Percentiles rank a stretch among this genome's conserved stretches.
These are phyloP conservation scores for Sanghuangporus sanghuang DNA, from an alignment of 1,284 basidiomycete genomes.

Conservation along the genomic window DNA sequence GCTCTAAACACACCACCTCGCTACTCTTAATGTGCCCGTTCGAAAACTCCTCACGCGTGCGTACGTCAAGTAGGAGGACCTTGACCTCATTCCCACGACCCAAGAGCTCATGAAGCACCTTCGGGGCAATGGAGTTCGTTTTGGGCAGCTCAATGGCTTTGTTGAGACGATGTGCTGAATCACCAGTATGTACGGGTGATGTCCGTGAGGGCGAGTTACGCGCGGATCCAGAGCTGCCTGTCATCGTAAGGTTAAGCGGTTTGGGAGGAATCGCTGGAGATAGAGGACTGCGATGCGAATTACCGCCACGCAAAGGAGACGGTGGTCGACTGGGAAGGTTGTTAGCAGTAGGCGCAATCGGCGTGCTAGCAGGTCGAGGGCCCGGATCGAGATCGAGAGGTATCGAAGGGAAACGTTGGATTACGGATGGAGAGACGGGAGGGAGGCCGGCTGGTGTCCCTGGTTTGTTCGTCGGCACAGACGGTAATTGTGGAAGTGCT, in stretches of 20 bases:
- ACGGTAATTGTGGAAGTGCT: slow-evolving; percentile 38
- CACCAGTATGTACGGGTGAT: slow-evolving; percentile 6
- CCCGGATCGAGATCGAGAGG: slow-evolving; percentile 57
- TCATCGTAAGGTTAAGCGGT: slow-evolving; percentile 32
- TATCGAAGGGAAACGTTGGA: slow-evolving; percentile 37
- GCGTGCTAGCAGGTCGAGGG: slow-evolving; percentile 66
- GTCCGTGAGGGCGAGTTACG: not conserved
- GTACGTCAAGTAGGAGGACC: slow-evolving; percentile 80
- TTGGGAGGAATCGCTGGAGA: slow-evolving; percentile 38
- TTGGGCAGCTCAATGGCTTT: slow-evolving; percentile 39
- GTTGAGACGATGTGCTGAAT: slow-evolving; percentile 19
- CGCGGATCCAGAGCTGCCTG: slow-evolving; percentile 22
- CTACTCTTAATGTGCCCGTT: slow-evolving; percentile 66
- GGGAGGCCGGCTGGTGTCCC: slow-evolving; percentile 22
- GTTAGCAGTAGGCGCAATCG: slow-evolving; percentile 54
- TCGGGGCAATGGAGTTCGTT: slow-evolving; percentile 56
- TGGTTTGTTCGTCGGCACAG: slow-evolving; percentile 36
- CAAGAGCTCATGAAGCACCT: slow-evolving; percentile 58
- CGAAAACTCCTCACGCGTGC: slow-evolving; percentile 74
- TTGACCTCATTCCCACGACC: slow-evolving; percentile 44
- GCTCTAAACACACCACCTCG: slow-evolving; percentile 83
- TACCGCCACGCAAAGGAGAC: slow-evolving; percentile 38
- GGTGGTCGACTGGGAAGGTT: slow-evolving; percentile 55
- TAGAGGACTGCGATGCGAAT: slow-evolving; percentile 20
- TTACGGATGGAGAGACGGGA: slow-evolving; percentile 21